Base-by-base conservation (phyloP, 371 early-diverging fungal species). In the Mycotypha africana region DNA sequence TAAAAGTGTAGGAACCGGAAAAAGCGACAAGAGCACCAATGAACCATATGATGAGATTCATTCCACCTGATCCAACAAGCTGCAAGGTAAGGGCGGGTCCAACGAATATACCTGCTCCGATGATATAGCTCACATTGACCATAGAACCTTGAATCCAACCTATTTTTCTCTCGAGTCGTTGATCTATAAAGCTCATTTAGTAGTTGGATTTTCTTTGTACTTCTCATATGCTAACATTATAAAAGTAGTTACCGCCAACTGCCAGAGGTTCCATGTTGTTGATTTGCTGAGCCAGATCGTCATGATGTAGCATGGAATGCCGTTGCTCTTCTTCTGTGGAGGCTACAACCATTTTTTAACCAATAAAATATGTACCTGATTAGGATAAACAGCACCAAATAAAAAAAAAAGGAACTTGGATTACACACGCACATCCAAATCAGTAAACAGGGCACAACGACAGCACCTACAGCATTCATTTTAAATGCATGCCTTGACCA, bases 111-210 rank as follows among this genome's bases (percentile, higher is more conserved):
- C 71, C 71, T 7, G 62, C 58, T 3, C 71, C 71, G 10, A 71
- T 60, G 31, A 71, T 71, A 21, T 71, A 64, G 26, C 65, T 62
- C n/a, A 67, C 58, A 45, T 71, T 71, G 12, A 71, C 54, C 50
- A 62, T 57, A 5, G 71, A 60, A 14, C 67, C 71, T 12, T 58
- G 60, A 25, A 57, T 35, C 62, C 65, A 71, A 1, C 65, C 71
- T 32, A 71, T 71, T 25, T 66, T 59, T 10, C 71, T 57, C 21
- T 60, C 59, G 12, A 71, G 43, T 39, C 62, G 46, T 26, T 71
- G 71, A 47, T 71, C 71, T 69, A 31, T 8, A 14, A 25, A 36
- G 19, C 24, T 17, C 35, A 39, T 19, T 12, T 24, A 16, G 42
- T 2, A 7, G 14, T 17, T 11, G 20, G 20, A 16, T n/a, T n/a